Percentiles rank a stretch among this genome's conserved stretches.
These are phyloP conservation scores for Sungouiozyma intestinalis DNA, from an alignment of 805 yeast species.

Conservation along the genomic window DNA sequence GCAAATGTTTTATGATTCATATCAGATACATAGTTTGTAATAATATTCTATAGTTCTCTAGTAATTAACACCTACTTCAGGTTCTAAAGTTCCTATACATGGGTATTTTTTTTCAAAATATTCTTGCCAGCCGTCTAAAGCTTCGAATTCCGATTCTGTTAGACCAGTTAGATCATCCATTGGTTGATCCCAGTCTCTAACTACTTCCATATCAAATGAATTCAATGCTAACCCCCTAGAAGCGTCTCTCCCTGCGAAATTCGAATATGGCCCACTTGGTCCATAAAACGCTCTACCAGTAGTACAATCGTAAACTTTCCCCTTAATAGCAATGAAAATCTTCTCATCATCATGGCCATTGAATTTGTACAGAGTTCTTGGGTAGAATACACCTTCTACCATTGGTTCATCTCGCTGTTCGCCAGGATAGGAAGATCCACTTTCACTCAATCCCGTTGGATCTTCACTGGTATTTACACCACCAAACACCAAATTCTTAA, in stretches of 20 bases:
- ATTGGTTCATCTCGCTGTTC: conserved; percentile 24
- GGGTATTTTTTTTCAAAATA: conserved; percentile 78
- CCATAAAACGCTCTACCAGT: conserved; percentile 81
- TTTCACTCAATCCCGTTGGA: conserved; percentile 24
- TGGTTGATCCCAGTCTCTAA: conserved; percentile 65
- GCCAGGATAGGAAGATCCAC: conserved; percentile 2
- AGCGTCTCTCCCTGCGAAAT: conserved; percentile 94
- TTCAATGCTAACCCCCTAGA: conserved; percentile 84
- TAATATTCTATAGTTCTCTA: not conserved
- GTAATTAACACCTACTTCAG: conserved; percentile 29
- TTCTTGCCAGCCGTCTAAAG: conserved; percentile 76
- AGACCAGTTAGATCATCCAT: conserved; percentile 64
- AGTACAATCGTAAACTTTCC: conserved; percentile 76
- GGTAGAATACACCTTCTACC: conserved; percentile 51
- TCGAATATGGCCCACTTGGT: conserved; percentile 89
- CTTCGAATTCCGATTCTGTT: conserved; percentile 45
- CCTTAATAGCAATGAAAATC: conserved; percentile 79
- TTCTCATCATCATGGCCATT: conserved; percentile 74
- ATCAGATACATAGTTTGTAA: not conserved
- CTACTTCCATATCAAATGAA: conserved; percentile 61
- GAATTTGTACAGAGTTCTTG: conserved; percentile 56
- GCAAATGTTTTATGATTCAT: not conserved
- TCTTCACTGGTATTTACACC: conserved; percentile 26
- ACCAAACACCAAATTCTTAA: conserved; percentile 26
- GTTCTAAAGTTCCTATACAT: conserved; percentile 60